Evolutionary conservation across 306 rosid genomes (phyloP), one percentile per base, ranked within the genome.

Genomic region (Senna tora): DNA sequence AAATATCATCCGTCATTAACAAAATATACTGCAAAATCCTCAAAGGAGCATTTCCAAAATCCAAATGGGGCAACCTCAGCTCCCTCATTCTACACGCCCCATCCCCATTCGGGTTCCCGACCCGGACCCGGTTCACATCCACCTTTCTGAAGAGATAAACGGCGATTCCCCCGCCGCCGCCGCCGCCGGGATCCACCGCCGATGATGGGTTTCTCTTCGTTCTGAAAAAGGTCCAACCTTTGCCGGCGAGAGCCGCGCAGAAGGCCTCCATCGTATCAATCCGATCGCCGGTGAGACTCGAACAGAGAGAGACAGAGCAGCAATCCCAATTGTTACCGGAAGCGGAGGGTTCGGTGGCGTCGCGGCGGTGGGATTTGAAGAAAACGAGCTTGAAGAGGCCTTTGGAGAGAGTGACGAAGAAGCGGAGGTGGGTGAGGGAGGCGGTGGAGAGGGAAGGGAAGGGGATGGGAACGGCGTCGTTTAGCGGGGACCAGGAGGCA

Each of bases 11-110:
- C 9, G 93, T 88, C 89, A 88, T 88, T 53, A 88, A 82, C 72
- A 88, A 79, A 81, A 88, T 84, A 86, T 88, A 88, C 84, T 88
- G 93, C 89, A 88, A 80, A 75, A 88, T 88, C 78, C 86, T 72
- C 78, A 88, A 46, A 67, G 93, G 93, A 21, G 90, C 88, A 80
- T 88, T 88, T 43, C 82, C 70, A 65, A 88, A 88, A 78, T 88
- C 89, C 84, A 88, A 80, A 12, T 77, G 77, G 0, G 93, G 93
- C 79, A 88, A 67, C 49, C 88, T 87, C 72, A 87, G 52, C 63
- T 87, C 92, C 74, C 89, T 79, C 2, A 85, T 74, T 69, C 92
- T 81, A 16, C 75, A 85, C 17, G 50, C 78, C 38, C 81, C 79
- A 41, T 22, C 73, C 41, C 76, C 82, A 69, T 30, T 50, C 7